Evolutionary conservation across 169 alveolate genomes (phyloP).

Genomic region (Babesia bigemina): DNA sequence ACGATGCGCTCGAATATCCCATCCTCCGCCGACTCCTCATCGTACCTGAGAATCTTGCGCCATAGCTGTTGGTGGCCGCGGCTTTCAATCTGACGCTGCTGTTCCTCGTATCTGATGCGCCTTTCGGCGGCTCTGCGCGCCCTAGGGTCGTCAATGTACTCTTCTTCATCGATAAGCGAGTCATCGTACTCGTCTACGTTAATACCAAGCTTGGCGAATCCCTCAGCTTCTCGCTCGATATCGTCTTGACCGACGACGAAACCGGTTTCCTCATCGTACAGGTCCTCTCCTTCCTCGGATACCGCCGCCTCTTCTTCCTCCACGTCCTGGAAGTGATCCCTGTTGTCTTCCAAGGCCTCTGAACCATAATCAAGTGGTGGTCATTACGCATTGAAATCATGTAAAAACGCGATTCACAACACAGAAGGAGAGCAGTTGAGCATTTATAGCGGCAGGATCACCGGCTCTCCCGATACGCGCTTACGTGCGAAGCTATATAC

Average conservation of each 20-base stretch:
- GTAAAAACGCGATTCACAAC: too few relatives aligned
- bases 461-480: too few relatives aligned
- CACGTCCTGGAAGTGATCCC: conserved; percentile 71
- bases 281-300: conserved; percentile 78
- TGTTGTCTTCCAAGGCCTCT: conserved; percentile 72
- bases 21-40: conserved; percentile 77
- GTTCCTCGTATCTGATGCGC: conserved; percentile 60
- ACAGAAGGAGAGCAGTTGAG: too few relatives aligned
- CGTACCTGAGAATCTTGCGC: conserved; percentile 69
- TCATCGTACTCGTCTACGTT: conserved; percentile 83
- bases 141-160: conserved; percentile 81
- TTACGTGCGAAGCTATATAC: too few relatives aligned
- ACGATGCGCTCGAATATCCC: conserved; percentile 74
- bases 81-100: conserved; percentile 62
- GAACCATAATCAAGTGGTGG: neutral
- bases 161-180: conserved; percentile 82
- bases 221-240: conserved; percentile 74
- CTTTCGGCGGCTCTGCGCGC: conserved; percentile 86
- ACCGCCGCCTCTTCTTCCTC: conserved; percentile 76
- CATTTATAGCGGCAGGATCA: too few relatives aligned
- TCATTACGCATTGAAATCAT: too few relatives aligned
- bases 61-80: conserved; percentile 71
- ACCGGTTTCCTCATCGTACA: conserved; percentile 79
- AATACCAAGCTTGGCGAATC: conserved; percentile 76
- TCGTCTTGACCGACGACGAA: conserved; percentile 76